phyloP scores from a whole-genome alignment of 2,329 filamentous ascomycete species.

The Drechslerella coelobrocha region DNA sequence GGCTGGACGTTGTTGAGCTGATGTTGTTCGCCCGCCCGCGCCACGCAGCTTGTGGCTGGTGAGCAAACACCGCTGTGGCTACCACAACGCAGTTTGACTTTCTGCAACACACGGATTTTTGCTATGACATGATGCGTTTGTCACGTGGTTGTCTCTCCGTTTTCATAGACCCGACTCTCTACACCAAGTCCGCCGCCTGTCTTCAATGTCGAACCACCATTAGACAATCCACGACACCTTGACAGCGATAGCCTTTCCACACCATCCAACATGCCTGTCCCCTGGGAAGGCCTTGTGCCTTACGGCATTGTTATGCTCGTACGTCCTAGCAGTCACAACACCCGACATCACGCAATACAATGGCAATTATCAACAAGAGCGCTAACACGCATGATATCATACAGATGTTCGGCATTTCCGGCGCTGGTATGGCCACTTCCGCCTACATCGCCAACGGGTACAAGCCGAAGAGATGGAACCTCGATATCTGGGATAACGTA shows the following conservation, averaged over 20 bases:
- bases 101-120: neutral
- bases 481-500: slow-evolving; percentile 71
- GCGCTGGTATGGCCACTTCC: slow-evolving; percentile 66
- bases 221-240: slow-evolving; percentile 26
- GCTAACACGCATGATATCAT: neutral
- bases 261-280: slow-evolving; percentile 65
- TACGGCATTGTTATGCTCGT: slow-evolving; percentile 71
- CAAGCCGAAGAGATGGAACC: slow-evolving; percentile 67
- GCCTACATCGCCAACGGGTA: slow-evolving; percentile 68
- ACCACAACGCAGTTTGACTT: neutral
- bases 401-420: slow-evolving; percentile 70
- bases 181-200: neutral
- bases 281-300: slow-evolving; percentile 70
- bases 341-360: slow-evolving; percentile 27
- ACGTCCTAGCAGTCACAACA: slow-evolving; percentile 55
- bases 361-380: neutral
- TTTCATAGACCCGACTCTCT: neutral
- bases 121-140: neutral
- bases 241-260: slow-evolving; percentile 18
- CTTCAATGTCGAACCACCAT: slow-evolving; percentile 18
- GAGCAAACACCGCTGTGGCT: neutral
- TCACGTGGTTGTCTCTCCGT: neutral
- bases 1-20: slow-evolving; percentile 4
- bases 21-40: slow-evolving; percentile 18
- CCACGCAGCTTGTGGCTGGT: slow-evolving; percentile 29